Base-by-base conservation (phyloP, 169 alveolate species). In the Cryptosporidium viatorum region DNA sequence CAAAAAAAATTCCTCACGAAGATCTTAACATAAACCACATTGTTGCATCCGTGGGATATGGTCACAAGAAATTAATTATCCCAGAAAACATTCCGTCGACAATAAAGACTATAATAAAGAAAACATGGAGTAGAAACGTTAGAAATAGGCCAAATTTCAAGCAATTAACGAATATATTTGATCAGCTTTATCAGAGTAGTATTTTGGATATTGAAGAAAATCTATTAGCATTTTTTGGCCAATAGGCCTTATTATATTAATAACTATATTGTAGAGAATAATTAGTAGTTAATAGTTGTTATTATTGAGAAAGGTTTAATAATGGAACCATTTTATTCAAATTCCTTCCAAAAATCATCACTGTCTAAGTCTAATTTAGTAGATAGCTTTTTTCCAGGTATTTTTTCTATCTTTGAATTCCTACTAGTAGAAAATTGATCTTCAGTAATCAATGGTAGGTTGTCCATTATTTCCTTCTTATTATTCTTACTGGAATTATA, bases 1-100 rank as follows among this genome's bases (percentile, higher is more conserved):
- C 94, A 39, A 92, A 94, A 21, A 89, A 93, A 70, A 92, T 93
- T 8, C 97, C 97, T 12, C 93, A 92, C 70, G 91, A 84, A 67
- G 94, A 93, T 18, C 65, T 92, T 23, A 84, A 89, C 39, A 84
- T 91, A 21, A 92, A 91, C 29, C 93, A 92, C 31, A 86, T 92
- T 41, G 84, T 92, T 14, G 93, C 94, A 4, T 69, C 86, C 21
- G 94, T 92, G 39, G 94, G 94, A 10, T 92, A 92, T 86, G 80
- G 84, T 4, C 59, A 84, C 58, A 86, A 58, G 69, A 41, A 84
- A 21, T 85, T 84, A 7, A 62, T 29, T 29, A 60, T 80, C 4
- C 75, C 89, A n/a, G 65, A 62, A 9, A 67, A 80, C 23, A 80
- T 62, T 23, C 89, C 89, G 23, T 26, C 59, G 1, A n/a, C 80